phyloP scores from a whole-genome alignment of 2,329 filamentous ascomycete species.

The Colletotrichum sp. region DNA sequence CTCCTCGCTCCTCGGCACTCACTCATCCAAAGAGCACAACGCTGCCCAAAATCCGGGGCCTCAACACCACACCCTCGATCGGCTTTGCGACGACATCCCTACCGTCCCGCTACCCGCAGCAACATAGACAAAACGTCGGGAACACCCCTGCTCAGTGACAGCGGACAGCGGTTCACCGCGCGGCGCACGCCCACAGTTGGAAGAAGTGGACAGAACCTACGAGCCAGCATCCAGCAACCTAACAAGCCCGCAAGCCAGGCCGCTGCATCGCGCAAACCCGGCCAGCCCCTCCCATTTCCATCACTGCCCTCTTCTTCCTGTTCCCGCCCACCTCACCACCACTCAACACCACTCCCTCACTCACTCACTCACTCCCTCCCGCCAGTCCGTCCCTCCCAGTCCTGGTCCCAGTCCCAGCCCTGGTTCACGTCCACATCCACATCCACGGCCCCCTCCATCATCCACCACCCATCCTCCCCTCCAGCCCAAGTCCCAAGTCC shows the following conservation, averaged over 20 bases:
- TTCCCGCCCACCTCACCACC: neutral
- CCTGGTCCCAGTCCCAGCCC: neutral
- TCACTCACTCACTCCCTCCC: neutral
- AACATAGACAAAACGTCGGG: conserved; percentile 16
- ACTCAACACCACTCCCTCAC: neutral
- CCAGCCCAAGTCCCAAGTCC: neutral
- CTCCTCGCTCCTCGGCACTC: neutral
- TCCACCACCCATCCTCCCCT: neutral
- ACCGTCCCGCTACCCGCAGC: conserved; percentile 19
- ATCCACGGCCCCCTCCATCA: neutral
- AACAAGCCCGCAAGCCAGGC: neutral
- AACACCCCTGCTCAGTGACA: conserved; percentile 9
- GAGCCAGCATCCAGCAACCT: neutral
- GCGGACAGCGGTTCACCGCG: conserved; percentile 4
- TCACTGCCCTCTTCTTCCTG: neutral
- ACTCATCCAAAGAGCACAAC: neutral
- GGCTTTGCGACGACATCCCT: conserved; percentile 15
- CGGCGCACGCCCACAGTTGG: conserved; percentile 4
- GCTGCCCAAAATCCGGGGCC: neutral
- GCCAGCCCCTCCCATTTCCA: conserved; percentile 19
- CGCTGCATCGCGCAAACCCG: neutral
- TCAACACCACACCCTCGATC: conserved; percentile 1
- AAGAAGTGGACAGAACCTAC: neutral
- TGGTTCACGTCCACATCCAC: neutral
- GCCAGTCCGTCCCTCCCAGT: neutral